phyloP scores from a whole-genome alignment of 2,329 filamentous ascomycete genomes.

The Exophiala sp. region DNA sequence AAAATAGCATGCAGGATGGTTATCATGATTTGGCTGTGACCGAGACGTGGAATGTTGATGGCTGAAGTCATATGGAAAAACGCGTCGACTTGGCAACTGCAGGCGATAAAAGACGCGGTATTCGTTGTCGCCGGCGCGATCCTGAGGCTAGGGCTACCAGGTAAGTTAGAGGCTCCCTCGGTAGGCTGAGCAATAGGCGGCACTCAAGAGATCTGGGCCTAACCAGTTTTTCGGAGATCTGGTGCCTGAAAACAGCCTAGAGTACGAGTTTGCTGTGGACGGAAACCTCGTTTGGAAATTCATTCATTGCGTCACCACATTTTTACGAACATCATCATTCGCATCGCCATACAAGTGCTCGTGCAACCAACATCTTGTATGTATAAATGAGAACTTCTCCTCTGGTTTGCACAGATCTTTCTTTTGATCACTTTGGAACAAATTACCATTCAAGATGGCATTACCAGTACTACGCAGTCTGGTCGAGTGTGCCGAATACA shows the following conservation, averaged over 20 bases:
- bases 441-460: constrained; percentile 51
- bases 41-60: background rate
- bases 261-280: background rate
- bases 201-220: too few relatives aligned
- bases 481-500: constrained; percentile 72
- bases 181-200: too few relatives aligned
- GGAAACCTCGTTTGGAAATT: background rate
- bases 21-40: background rate
- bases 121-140: too few relatives aligned
- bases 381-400: too few relatives aligned
- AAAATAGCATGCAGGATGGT: background rate
- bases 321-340: constrained; percentile 1
- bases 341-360: constrained; percentile 2
- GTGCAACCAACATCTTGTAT: background rate
- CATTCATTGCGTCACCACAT: background rate
- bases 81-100: background rate
- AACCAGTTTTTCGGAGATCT: too few relatives aligned
- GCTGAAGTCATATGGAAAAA: background rate
- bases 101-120: too few relatives aligned
- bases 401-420: too few relatives aligned
- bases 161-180: too few relatives aligned
- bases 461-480: constrained; percentile 69
- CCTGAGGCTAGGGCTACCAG: too few relatives aligned
- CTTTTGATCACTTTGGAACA: background rate
- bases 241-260: background rate